Conservation (phyloP, 2,329 filamentous ascomycete genomes). For the Phialophora expanda region DNA sequence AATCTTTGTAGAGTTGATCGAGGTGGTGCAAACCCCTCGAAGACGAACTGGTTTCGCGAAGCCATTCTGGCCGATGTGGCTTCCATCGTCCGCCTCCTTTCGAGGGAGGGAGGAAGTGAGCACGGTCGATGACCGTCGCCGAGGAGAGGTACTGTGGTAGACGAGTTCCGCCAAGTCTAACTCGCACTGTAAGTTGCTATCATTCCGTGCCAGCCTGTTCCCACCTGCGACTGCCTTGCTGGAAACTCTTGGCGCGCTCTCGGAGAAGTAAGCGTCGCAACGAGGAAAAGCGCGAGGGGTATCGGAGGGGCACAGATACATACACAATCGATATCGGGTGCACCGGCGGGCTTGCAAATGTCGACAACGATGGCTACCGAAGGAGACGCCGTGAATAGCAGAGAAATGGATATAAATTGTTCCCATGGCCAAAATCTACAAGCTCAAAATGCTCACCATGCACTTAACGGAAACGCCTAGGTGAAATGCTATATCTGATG, state of each 20-base stretch:
- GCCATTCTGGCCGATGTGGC: constrained; percentile 94
- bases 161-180: not conserved
- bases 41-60: constrained; percentile 91
- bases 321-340: not conserved
- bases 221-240: not conserved
- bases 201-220: not conserved
- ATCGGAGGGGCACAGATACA: not conserved
- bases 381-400: not conserved
- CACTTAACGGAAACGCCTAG: constrained; percentile 22
- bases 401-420: constrained; percentile 14
- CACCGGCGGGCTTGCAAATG: not conserved
- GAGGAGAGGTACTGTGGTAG: not conserved
- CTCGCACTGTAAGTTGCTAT: not conserved
- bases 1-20: constrained; percentile 91
- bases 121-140: not conserved
- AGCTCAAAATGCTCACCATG: constrained; percentile 20
- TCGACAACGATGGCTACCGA: not conserved
- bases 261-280: constrained; percentile 4
- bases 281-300: constrained; percentile 3
- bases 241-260: not conserved
- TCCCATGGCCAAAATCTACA: constrained; percentile 24
- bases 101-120: not conserved
- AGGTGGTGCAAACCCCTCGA: constrained; percentile 78
- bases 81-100: constrained; percentile 65
- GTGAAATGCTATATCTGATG: constrained; percentile 29